Conservation (phyloP, 179 eudicot species). For the Beta corolliflora region DNA sequence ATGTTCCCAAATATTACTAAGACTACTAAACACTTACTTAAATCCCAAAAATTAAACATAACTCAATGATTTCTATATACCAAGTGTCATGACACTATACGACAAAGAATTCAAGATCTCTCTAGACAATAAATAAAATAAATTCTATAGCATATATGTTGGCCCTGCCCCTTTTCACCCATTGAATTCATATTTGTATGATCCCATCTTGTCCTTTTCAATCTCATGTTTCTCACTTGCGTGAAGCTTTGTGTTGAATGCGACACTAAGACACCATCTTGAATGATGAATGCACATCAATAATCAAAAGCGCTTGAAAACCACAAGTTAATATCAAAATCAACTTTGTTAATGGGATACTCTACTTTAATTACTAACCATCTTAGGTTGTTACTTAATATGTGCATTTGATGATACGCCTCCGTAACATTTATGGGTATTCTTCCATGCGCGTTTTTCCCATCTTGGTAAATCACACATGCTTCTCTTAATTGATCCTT, state of each 20-base stretch:
- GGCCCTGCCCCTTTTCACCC: too few species aligned
- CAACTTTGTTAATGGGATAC: conserved; percentile 17
- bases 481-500: conserved; percentile 19
- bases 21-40: too few species aligned
- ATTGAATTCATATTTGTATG: too few species aligned
- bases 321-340: conserved; percentile 17
- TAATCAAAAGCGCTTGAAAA: background rate
- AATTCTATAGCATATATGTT: too few species aligned
- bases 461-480: conserved; percentile 13
- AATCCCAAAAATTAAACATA: too few species aligned
- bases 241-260: conserved; percentile 21
- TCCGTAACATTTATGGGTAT: conserved; percentile 23
- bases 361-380: conserved; percentile 17
- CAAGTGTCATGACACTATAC: too few species aligned
- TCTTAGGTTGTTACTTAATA: conserved; percentile 17
- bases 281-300: conserved; percentile 7
- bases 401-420: conserved; percentile 21
- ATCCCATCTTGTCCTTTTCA: too few species aligned
- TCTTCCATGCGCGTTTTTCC: conserved; percentile 9
- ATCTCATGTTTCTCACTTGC: conserved; percentile 3
- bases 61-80: too few species aligned
- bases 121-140: too few species aligned
- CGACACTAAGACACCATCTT: conserved; percentile 10
- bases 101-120: too few species aligned
- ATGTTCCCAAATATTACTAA: too few species aligned